phyloP scores from a whole-genome alignment of 2,329 filamentous ascomycete species.

The Fonsecaea pugnacius region DNA sequence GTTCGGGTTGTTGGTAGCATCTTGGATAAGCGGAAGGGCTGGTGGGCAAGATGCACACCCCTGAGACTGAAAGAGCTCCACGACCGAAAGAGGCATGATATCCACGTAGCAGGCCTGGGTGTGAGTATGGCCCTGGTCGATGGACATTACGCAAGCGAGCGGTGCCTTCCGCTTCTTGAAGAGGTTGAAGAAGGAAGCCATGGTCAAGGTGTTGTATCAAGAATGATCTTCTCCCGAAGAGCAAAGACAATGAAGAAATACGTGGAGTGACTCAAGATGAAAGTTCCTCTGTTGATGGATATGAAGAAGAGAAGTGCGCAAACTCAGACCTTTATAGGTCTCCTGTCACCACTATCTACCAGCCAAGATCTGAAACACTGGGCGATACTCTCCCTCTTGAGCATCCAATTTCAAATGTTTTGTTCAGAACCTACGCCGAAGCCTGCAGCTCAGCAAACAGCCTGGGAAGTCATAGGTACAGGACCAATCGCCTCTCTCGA shows the following conservation, averaged over 20 bases:
- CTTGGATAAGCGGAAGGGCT: conserved; percentile 30
- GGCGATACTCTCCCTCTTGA: neutral
- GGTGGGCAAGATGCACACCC: conserved; percentile 33
- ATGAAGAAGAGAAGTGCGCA: neutral
- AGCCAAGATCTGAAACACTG: neutral
- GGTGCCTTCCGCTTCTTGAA: conserved; percentile 31
- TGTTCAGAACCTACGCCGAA: too few species aligned
- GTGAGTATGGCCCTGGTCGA: conserved; percentile 30
- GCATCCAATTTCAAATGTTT: neutral
- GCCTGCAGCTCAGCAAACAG: neutral
- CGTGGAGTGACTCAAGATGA: neutral
- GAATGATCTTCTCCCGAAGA: neutral
- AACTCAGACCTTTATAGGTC: neutral
- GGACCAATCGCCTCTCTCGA: neutral
- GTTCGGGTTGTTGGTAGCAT: conserved; percentile 30
- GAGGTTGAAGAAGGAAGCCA: conserved; percentile 29
- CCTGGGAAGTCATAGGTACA: neutral
- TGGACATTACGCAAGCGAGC: conserved; percentile 28
- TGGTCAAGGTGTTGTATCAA: neutral
- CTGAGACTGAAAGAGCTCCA: conserved; percentile 34
- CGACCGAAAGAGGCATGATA: conserved; percentile 32
- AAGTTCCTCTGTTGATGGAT: neutral
- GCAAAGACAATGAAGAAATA: neutral
- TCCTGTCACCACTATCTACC: neutral
- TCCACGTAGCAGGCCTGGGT: conserved; percentile 33